A percentile compares a stretch with the other conserved stretches of the same genome.
phyloP scores from a whole-genome alignment of 1,284 basidiomycete genomes.

The Leccinum pachyderme region DNA sequence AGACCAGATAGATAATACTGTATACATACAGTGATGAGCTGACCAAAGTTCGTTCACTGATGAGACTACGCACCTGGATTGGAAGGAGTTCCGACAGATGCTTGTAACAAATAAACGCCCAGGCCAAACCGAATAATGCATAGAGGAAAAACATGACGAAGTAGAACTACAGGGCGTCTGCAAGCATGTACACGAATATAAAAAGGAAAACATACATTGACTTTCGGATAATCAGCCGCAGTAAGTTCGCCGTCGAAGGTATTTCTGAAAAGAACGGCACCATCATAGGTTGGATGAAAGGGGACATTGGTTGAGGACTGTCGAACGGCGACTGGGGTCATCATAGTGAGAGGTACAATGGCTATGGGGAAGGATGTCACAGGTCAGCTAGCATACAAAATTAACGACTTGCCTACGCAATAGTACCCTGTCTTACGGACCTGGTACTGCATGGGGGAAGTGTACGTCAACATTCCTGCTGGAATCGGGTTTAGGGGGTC shows the following conservation, averaged over 20 bases:
- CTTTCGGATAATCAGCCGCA: constrained; percentile 97
- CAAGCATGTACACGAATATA: constrained; percentile 2
- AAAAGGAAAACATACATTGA: constrained; percentile 61
- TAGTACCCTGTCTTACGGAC: constrained; percentile 94
- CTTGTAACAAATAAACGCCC: constrained; percentile 85
- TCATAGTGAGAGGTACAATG: constrained; percentile 79
- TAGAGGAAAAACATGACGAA: constrained; percentile 81
- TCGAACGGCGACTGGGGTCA: constrained; percentile 32
- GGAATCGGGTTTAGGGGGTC: constrained; percentile 46
- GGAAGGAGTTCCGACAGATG: constrained; percentile 84
- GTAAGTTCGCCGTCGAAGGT: constrained; percentile 87
- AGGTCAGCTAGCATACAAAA: constrained; percentile 3
- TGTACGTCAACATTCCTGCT: constrained; percentile 50
- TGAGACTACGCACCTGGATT: constrained; percentile 59
- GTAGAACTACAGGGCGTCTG: constrained; percentile 69
- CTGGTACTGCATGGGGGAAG: constrained; percentile 68
- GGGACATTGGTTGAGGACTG: constrained; percentile 50
- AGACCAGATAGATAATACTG: constrained; percentile 92
- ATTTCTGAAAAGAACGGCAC: constrained; percentile 85
- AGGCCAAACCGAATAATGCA: constrained; percentile 61
- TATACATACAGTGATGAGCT: constrained; percentile 10
- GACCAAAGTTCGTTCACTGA: not conserved
- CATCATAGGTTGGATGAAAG: constrained; percentile 80
- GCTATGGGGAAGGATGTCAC: constrained; percentile 43
- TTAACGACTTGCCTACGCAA: constrained; percentile 74